Evolutionary conservation across 441 rosid species (phyloP).

Genomic region (Populus hybrid): DNA sequence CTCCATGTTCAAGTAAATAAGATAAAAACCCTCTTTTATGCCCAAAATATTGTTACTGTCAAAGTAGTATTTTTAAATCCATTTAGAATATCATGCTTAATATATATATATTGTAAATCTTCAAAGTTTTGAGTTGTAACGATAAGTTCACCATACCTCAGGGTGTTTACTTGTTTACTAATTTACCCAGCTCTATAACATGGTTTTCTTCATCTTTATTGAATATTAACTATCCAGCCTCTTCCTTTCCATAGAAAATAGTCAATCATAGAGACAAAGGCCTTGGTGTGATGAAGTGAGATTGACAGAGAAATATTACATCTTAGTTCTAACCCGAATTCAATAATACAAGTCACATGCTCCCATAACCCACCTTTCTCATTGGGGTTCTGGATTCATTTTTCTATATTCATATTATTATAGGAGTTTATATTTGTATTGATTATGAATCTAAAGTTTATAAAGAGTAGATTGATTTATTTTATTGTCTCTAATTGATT

Average conservation of each 20-base stretch:
- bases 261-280: not conserved
- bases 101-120: not conserved
- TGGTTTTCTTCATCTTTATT: not conserved
- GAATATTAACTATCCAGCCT: not conserved
- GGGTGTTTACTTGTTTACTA: not conserved
- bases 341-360: not conserved
- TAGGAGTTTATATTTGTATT: not conserved
- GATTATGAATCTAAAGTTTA: not conserved
- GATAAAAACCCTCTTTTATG: not conserved
- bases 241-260: not conserved
- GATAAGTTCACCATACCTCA: not conserved
- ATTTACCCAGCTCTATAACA: not conserved
- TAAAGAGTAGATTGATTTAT: no score
- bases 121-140: not conserved
- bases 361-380: not conserved
- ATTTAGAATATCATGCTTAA: not conserved
- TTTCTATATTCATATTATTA: not conserved
- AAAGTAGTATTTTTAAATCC: not conserved
- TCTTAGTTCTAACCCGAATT: not conserved
- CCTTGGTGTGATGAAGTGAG: not conserved
- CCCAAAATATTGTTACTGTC: not conserved
- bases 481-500: not conserved
- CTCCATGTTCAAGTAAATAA: not conserved
- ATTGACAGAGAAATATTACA: not conserved
- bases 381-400: not conserved